Evolutionary conservation across 2,329 filamentous ascomycete species (phyloP), one percentile per base, ranked within the genome.

Genomic region (Lasiodiplodia gonubiensis): DNA sequence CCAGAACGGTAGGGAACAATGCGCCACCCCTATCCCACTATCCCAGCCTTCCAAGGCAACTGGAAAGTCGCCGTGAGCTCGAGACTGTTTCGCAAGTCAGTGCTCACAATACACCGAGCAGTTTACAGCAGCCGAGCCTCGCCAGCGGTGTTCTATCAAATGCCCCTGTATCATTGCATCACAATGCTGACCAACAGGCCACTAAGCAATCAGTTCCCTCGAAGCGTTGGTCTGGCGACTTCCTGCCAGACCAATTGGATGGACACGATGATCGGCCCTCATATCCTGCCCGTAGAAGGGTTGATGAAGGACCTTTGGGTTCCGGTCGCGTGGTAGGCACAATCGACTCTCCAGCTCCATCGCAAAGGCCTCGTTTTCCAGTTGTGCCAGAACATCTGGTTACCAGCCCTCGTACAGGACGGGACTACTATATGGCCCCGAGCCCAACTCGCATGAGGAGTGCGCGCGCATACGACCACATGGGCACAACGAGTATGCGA

Each of bases 161-260:
- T 64, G 61, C 61, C 54, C 23, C n/a, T n/a, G 42, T 46, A 46
- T 21, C 42, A 18, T 46, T 46, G n/a, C n/a, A n/a, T 27, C 33
- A 37, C 35, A 14, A 46, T 54, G 25, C 61, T 64, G 25, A 64
- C n/a, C n/a, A 30, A 37, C 61, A 64, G 61, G 46, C 21, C 8
- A 33, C 30, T 23, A 30, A 64, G 23, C 33, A 49, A 18, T 37
- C 61, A 18, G n/a, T 42, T 51, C 33, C 61, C 14, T 30, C 49
- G 16, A 64, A 53, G 23, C 61, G 61, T 18, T 35, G 51, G 18
- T 64, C 61, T 3, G 61, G 61, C n/a, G 61, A 54, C 49, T 63
- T 30, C 25, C 37, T 63, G 18, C 18, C 21, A 18, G 60, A 21
- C 16, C 37, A 37, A 46, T 16, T 35, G 23, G 30, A 42, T 11